Conservation (phyloP, 495 filamentous ascomycete genomes). For the Aspergillus avenaceus region DNA sequence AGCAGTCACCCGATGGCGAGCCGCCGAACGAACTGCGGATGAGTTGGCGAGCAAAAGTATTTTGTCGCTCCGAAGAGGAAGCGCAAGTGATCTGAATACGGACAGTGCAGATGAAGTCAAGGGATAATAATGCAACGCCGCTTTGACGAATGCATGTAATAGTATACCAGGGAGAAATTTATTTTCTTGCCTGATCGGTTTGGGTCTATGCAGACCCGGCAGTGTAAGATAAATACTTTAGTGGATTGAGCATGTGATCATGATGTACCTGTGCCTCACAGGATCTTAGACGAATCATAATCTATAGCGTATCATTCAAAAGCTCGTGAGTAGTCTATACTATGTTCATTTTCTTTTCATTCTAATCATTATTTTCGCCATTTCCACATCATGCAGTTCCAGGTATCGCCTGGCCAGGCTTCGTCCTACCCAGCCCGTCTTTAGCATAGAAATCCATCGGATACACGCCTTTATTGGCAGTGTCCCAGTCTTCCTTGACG, state of each 20-base stretch:
- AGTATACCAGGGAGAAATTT: neutral
- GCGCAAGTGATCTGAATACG: constrained; percentile 39
- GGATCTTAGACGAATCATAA: neutral
- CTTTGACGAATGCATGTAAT: constrained; percentile 22
- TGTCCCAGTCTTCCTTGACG: constrained; percentile 69
- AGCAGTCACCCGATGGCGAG: constrained; percentile 54
- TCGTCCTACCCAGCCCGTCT: constrained; percentile 80
- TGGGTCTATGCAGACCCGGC: neutral
- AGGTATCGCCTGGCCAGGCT: constrained; percentile 14
- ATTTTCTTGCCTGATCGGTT: neutral
- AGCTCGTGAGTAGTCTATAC: neutral
- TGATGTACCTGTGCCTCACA: too few species aligned
- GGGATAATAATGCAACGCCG: constrained; percentile 23
- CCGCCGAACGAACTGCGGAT: constrained; percentile 48
- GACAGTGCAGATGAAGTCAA: constrained; percentile 42
- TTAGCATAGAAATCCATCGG: constrained; percentile 98
- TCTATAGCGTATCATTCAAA: neutral
- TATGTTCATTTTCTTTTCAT: neutral
- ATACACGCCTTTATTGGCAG: constrained; percentile 67
- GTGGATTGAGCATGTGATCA: neutral
- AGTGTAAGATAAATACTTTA: neutral
- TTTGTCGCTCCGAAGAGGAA: constrained; percentile 38
- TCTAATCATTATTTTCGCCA: too few species aligned
- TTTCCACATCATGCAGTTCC: constrained; percentile 1
- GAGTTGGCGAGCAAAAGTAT: constrained; percentile 40